Evolutionary conservation across 2,329 filamentous ascomycete genomes (phyloP).

Genomic region (Bipolaris sorokiniana): DNA sequence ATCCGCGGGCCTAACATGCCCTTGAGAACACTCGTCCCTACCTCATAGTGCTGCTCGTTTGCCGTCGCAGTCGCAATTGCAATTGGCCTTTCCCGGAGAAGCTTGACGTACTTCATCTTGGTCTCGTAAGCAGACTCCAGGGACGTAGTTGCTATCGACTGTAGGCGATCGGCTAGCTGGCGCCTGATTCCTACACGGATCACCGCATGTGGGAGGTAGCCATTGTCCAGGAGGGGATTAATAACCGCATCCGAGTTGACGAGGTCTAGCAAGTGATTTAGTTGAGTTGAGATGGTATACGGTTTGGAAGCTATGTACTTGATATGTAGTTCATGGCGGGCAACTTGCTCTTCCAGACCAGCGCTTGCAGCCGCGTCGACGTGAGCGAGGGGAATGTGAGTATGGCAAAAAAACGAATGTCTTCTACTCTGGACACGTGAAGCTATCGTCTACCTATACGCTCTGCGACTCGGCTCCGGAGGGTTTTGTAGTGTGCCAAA

Average conservation of each 20-base stretch:
- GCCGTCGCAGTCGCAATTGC: constrained; percentile 70
- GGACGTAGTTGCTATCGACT: constrained; percentile 61
- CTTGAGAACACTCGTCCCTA: constrained; percentile 67
- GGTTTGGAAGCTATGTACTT: constrained; percentile 22
- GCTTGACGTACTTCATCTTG: constrained; percentile 69
- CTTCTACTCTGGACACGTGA: background rate
- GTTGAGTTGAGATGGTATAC: background rate
- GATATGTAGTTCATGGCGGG: constrained; percentile 43
- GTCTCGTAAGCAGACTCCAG: constrained; percentile 60
- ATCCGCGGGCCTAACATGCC: constrained; percentile 70
- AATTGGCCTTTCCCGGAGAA: constrained; percentile 66
- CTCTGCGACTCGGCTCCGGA: constrained; percentile 27
- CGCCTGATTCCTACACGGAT: constrained; percentile 70
- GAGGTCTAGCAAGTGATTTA: constrained; percentile 24
- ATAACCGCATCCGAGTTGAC: constrained; percentile 35
- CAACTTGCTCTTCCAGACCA: background rate
- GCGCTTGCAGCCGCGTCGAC: background rate
- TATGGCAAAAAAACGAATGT: background rate
- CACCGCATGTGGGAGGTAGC: constrained; percentile 67
- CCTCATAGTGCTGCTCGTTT: constrained; percentile 75
- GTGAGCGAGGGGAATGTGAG: background rate
- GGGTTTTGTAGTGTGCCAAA: constrained; percentile 27
- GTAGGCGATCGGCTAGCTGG: constrained; percentile 67
- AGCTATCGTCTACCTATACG: constrained; percentile 19
- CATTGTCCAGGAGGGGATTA: constrained; percentile 63